Percentiles rank a stretch among this genome's conserved stretches.
phyloP scores from a whole-genome alignment of 768 basidiomycete species.

The Coprinopsis cinerea region DNA sequence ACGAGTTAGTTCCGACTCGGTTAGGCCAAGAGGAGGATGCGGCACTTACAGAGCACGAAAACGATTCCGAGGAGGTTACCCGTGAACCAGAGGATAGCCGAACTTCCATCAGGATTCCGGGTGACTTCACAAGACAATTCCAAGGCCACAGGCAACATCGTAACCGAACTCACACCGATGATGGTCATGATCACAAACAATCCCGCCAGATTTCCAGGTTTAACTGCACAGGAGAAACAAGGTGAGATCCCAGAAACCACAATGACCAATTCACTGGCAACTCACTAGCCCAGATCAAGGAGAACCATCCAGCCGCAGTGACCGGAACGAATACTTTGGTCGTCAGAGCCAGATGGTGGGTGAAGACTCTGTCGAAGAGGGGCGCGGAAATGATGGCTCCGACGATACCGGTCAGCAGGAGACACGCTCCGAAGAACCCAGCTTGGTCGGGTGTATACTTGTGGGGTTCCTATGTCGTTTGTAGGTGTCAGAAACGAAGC shows the following conservation, averaged over 20 bases:
- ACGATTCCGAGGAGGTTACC: slow-evolving; percentile 62
- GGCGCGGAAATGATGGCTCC: slow-evolving; percentile 66
- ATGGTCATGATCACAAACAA: slow-evolving; percentile 65
- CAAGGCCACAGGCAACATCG: slow-evolving; percentile 69
- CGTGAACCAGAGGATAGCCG: slow-evolving; percentile 73
- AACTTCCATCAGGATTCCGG: slow-evolving; percentile 70
- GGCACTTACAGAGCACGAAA: slow-evolving; percentile 51
- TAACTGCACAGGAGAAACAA: slow-evolving; percentile 39
- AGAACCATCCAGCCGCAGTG: slow-evolving; percentile 59
- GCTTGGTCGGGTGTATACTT: slow-evolving; percentile 65
- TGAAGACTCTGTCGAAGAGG: slow-evolving; percentile 78
- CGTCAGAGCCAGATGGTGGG: slow-evolving; percentile 58
- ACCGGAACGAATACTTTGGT: slow-evolving; percentile 57
- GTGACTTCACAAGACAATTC: slow-evolving; percentile 80
- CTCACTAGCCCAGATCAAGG: slow-evolving; percentile 77
- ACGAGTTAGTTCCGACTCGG: neutral
- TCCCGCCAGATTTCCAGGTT: slow-evolving; percentile 50
- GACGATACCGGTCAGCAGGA: slow-evolving; percentile 67
- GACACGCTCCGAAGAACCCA: slow-evolving; percentile 62
- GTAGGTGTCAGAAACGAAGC: neutral
- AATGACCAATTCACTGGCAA: slow-evolving; percentile 1
- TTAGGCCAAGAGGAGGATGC: neutral
- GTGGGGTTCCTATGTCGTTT: slow-evolving; percentile 47
- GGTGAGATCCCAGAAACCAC: neutral
- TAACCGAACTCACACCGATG: slow-evolving; percentile 59